Conservation (phyloP, 495 filamentous ascomycete species). For the Hypoxylon crocopeplum region DNA sequence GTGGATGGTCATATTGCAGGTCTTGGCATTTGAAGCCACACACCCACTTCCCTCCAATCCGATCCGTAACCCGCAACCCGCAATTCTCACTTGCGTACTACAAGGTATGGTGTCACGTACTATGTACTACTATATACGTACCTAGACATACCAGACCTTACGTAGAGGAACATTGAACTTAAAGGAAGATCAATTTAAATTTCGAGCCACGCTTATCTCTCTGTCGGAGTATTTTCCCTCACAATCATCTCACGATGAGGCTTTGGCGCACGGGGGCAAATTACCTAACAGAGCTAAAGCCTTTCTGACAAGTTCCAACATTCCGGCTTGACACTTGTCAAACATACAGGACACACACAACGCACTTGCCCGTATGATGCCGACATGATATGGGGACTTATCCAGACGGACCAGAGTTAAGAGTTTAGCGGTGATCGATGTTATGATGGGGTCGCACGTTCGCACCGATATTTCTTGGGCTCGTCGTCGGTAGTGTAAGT, state of each 20-base stretch:
- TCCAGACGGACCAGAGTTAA: too few relatives aligned
- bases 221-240: conserved; percentile 41
- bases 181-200: conserved; percentile 20
- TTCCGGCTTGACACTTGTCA: conserved; percentile 34
- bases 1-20: conserved; percentile 41
- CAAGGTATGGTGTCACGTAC: conserved; percentile 15
- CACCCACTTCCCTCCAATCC: conserved; percentile 13
- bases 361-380: conserved; percentile 13
- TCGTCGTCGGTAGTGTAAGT: conserved; percentile 10
- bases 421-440: too few relatives aligned
- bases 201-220: conserved; percentile 42
- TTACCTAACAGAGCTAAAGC: conserved; percentile 37
- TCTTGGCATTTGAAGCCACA: conserved; percentile 30
- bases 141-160: not conserved
- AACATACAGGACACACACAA: conserved; percentile 29
- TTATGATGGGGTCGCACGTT: too few relatives aligned
- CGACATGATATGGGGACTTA: too few relatives aligned
- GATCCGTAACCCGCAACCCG: conserved; percentile 13
- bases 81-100: too few relatives aligned
- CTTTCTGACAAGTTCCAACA: conserved; percentile 16
- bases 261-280: conserved; percentile 28
- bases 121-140: conserved; percentile 18
- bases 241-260: conserved; percentile 15
- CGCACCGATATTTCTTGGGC: too few relatives aligned
- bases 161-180: conserved; percentile 6